These are phyloP conservation scores for Lepidium sativum DNA, from an alignment of 345 rosid species.

Conservation along the genomic window DNA sequence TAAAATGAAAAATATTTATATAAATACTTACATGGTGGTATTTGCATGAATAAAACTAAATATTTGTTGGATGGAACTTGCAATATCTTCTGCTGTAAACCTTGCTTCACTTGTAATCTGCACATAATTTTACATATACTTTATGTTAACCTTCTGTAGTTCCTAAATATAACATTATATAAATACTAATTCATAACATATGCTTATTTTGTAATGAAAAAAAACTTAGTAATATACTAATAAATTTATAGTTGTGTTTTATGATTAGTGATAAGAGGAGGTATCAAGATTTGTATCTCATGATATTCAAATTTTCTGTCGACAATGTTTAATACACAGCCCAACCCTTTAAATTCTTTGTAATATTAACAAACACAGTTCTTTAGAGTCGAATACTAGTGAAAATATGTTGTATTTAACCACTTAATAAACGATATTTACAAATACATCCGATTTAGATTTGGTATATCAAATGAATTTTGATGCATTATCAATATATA, in stretches of 20 bases:
- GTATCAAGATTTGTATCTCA: no score
- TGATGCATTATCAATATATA: no score
- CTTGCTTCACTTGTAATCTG: slow-evolving; percentile 67
- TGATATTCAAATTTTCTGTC: no score
- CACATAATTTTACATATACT: neutral
- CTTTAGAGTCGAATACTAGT: no score
- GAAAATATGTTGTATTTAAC: no score
- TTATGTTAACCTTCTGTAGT: neutral
- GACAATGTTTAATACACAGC: no score
- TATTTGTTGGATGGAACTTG: slow-evolving; percentile 79
- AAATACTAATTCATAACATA: neutral
- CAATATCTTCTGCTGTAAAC: slow-evolving; percentile 82
- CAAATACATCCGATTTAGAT: no score
- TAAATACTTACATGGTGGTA: slow-evolving; percentile 40
- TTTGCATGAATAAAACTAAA: slow-evolving; percentile 85
- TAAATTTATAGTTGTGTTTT: neutral
- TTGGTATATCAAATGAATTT: no score
- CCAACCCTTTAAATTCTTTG: no score
- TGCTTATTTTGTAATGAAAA: neutral
- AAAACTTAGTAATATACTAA: neutral
- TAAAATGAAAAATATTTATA: neutral
- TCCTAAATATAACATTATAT: neutral
- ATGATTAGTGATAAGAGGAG: neutral
- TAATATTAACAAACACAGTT: no score
- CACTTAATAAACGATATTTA: no score